Evolutionary conservation across 2,329 filamentous ascomycete species (phyloP).

Genomic region (Periconia digitata): DNA sequence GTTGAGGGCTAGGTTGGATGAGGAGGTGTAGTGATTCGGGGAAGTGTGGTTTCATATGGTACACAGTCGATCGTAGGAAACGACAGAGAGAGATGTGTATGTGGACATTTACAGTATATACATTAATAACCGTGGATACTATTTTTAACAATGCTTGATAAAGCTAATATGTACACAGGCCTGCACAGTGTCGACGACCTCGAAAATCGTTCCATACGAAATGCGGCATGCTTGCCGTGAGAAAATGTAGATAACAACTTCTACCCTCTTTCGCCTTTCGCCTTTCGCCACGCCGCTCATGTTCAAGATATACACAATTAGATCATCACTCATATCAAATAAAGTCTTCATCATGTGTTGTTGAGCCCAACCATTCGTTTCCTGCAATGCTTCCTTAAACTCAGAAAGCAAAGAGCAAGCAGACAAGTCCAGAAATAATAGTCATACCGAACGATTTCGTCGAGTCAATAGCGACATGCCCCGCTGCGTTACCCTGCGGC

Average conservation of each 20-base stretch:
- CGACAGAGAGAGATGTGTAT: no score
- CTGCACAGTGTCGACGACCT: not conserved
- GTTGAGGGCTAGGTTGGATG: conserved; percentile 9
- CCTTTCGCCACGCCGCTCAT: no score
- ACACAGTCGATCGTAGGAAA: no score
- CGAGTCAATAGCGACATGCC: conserved; percentile 16
- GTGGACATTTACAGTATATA: not conserved
- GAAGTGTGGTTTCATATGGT: no score
- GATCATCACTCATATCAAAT: not conserved
- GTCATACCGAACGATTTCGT: conserved; percentile 25
- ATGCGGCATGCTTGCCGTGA: no score
- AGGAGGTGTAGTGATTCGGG: no score
- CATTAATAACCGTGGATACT: not conserved
- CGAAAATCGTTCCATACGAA: no score
- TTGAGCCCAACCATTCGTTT: not conserved
- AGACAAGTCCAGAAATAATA: conserved; percentile 28
- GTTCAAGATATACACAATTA: no score
- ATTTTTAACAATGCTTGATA: conserved; percentile 1
- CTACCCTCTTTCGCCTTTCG: no score
- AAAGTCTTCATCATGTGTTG: no score
- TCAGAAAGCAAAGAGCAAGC: conserved; percentile 4
- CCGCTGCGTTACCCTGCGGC: conserved; percentile 23
- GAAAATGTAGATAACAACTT: no score
- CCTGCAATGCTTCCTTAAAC: not conserved
- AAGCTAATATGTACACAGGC: conserved; percentile 13